Base-by-base conservation (phyloP, 306 rosid species). In the Hippophae rhamnoides region DNA sequence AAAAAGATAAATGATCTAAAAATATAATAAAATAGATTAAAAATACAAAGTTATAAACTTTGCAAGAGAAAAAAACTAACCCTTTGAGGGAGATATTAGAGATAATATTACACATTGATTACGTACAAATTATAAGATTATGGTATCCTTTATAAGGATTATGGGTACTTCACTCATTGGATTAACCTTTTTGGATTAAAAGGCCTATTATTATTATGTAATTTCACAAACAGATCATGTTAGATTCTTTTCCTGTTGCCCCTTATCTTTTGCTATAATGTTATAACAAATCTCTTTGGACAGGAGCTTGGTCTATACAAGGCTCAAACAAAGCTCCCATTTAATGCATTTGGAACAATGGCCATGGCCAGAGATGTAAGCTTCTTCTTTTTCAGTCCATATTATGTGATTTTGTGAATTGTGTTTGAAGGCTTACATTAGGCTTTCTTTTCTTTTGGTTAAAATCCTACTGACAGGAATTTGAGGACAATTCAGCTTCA, bases 291-390 rank as follows among this genome's bases (percentile, higher is more conserved):
- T 12, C 57, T 64, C 13, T 70, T 62, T 60, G 61, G 41, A 54
- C 85, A 92, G 96, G 98, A 92, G 67, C 93, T 92, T 68, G 96
- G 96, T 69, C 77, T 92, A n/a, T 92, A 92, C 93, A 92, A 87
- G 89, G 89, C 96, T 50, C 98, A 92, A 77, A 87, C 96, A 65
- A 87, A 78, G 79, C 95, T 92, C 70, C 98, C 98, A 1, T 92
- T 92, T 73, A 92, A 92, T 71, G 98, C 98, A 44, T 92, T 92
- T 59, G 98, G 98, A 74, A 92, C 98, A 18, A 92, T 92, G 98
- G 96, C 98, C 54, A 85, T 92, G 98, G 96, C 98, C 45, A 83
- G 98, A 87, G 98, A 92, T 57, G 98, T 92, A 70, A 80, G 89
- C 43, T 44, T 62, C 61, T 53, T 46, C 2, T 43, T 53, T n/a